Evolutionary conservation across 2,329 filamentous ascomycete species (phyloP).

Genomic region (Beauveria medogensis): DNA sequence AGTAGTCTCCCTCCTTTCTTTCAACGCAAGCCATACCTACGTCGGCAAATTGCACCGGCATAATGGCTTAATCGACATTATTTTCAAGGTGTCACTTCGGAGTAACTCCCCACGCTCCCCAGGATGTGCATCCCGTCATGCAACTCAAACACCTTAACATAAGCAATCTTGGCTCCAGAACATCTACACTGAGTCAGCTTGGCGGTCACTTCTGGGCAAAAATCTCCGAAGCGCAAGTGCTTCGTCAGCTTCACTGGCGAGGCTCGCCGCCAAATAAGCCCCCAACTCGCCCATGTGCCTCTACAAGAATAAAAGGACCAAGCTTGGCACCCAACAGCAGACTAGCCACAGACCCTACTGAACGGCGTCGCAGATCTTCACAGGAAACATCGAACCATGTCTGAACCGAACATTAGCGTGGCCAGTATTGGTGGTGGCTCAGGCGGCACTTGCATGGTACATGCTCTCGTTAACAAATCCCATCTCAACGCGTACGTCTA

Average conservation of each 20-base stretch:
- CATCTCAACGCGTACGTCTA: constrained; percentile 18
- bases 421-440: constrained; percentile 19
- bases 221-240: background rate
- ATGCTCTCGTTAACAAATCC: constrained; percentile 14
- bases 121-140: background rate
- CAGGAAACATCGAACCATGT: background rate
- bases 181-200: background rate
- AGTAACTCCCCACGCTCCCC: background rate
- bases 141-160: background rate
- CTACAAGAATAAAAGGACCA: background rate
- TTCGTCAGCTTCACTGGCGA: background rate
- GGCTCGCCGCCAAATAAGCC: background rate
- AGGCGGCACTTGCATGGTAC: constrained; percentile 15
- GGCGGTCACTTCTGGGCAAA: background rate
- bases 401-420: constrained; percentile 8
- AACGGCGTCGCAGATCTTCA: background rate
- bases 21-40: background rate
- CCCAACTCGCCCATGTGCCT: background rate
- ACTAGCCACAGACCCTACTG: background rate
- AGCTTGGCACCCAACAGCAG: background rate
- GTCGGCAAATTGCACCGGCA: background rate
- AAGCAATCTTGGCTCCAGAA: background rate
- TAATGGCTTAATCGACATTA: too few species aligned
- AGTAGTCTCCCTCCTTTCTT: background rate
- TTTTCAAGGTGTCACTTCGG: too few species aligned